Evolutionary conservation across 352 stramenopile species (phyloP).

Genomic region (Phytopythium boreale): DNA sequence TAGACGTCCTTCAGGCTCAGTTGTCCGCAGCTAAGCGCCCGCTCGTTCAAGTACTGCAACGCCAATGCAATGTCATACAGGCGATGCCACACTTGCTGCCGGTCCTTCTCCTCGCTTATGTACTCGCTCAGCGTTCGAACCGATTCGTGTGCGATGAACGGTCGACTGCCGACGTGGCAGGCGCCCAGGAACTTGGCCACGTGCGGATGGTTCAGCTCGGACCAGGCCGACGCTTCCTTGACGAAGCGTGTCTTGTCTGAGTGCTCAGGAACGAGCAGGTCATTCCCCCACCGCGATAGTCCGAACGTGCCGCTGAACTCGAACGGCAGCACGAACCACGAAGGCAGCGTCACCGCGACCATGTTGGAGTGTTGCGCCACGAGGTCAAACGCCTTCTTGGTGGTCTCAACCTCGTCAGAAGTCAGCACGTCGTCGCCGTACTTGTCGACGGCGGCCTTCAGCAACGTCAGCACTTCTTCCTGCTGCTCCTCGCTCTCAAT

Average conservation of each 20-base stretch:
- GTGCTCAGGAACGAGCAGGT: background rate
- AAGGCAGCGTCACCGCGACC: background rate
- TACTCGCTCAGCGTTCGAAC: background rate
- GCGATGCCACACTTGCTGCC: background rate
- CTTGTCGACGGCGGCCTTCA: background rate
- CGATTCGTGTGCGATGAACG: background rate
- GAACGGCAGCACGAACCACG: constrained; percentile 1
- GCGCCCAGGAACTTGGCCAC: constrained; percentile 3
- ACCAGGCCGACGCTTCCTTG: background rate
- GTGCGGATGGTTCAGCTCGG: background rate
- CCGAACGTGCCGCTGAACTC: background rate
- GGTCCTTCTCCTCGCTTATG: background rate
- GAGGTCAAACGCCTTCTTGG: background rate
- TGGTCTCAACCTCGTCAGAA: background rate
- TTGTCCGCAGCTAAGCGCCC: background rate
- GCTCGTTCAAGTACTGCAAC: background rate
- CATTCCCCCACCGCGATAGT: background rate
- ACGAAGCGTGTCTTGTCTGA: background rate
- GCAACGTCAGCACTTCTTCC: background rate
- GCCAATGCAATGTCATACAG: background rate
- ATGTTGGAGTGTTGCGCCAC: background rate
- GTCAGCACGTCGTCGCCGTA: background rate
- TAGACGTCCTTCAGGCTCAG: background rate
- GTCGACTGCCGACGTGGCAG: no score
- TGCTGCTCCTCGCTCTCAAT: background rate